Evolutionary conservation across 495 filamentous ascomycete species (phyloP), one percentile per base, ranked within the genome.

Genomic region (Lineolata rhizophorae): DNA sequence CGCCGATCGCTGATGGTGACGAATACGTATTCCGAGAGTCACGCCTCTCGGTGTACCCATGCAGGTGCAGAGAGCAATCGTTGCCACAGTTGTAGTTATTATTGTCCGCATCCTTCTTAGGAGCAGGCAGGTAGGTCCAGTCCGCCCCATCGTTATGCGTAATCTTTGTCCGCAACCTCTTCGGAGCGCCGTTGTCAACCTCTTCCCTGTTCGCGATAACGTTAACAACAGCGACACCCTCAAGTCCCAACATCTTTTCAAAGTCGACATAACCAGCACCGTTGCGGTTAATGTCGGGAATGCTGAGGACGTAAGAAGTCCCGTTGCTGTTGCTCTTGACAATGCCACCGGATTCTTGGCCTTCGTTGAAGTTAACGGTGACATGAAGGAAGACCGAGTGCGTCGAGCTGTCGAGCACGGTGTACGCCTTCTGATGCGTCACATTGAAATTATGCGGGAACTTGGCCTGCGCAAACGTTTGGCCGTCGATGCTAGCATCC

Each of bases 251-350:
- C 65, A 91, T 80, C 58, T 91, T 91, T 48, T 99, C 87, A 47
- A 92, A 99, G 50, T 99, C 87, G 24, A 87, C 82, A 47, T 73
- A 92, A 26, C 75, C 83, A 0, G 31, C 39, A 2, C 60, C 52
- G 41, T 91, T 68, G 34, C 76, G 64, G 50, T 92, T 92, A 42
- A 94, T 76, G 0, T 62, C 65, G 29, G 63, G 54, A 5, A 85
- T 55, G 50, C 76, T 84, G 30, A 84, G 55, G 14, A 90, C 78
- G 42, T 94, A 99, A 2, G 76, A 84, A 0, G 87, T 95, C 22
- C 87, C 87, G 46, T 95, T 95, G 43, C 79, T 93, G 54, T 99
- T 99, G 42, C 81, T 91, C 63, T 95, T 95, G 46, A 99, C 63
- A 32, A 99, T 72, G 16, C 70, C 69, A n/a, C 87, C 87, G 39